Evolutionary conservation across 768 basidiomycete genomes (phyloP).

Genomic region (Boletus bicolor): DNA sequence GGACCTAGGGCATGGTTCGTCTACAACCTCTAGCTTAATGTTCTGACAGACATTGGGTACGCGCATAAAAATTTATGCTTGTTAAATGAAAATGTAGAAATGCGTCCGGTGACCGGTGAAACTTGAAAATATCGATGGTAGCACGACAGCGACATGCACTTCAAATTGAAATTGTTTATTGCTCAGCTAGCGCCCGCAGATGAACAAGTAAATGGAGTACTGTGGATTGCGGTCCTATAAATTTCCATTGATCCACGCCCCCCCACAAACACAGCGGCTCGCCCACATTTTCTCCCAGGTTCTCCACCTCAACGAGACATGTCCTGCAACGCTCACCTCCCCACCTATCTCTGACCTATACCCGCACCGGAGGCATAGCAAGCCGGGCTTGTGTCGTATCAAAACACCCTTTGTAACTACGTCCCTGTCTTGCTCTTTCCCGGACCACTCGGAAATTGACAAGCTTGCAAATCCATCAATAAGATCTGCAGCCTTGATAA

Average conservation of each 20-base stretch:
- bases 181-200: not conserved
- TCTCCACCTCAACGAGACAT: conserved; percentile 47
- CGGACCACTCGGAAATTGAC: conserved; percentile 34
- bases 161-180: not conserved
- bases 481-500: conserved; percentile 71
- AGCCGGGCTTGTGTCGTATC: conserved; percentile 34
- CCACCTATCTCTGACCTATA: conserved; percentile 49
- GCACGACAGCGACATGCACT: not conserved
- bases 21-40: conserved; percentile 38
- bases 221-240: conserved; percentile 4
- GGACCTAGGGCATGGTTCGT: conserved; percentile 53
- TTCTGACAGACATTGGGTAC: not conserved
- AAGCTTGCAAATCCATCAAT: conserved; percentile 56
- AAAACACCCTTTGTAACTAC: conserved; percentile 62
- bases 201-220: not conserved
- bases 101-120: not conserved
- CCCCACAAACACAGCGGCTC: conserved; percentile 67
- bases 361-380: conserved; percentile 62
- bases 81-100: not conserved
- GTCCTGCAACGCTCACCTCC: conserved; percentile 28
- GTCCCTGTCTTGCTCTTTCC: conserved; percentile 46
- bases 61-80: not conserved
- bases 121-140: not conserved
- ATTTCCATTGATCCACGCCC: conserved; percentile 46
- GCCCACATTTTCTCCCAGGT: conserved; percentile 66